These are phyloP conservation scores for Cerrena zonata DNA, from an alignment of 1,284 basidiomycete species.

Conservation along the genomic window DNA sequence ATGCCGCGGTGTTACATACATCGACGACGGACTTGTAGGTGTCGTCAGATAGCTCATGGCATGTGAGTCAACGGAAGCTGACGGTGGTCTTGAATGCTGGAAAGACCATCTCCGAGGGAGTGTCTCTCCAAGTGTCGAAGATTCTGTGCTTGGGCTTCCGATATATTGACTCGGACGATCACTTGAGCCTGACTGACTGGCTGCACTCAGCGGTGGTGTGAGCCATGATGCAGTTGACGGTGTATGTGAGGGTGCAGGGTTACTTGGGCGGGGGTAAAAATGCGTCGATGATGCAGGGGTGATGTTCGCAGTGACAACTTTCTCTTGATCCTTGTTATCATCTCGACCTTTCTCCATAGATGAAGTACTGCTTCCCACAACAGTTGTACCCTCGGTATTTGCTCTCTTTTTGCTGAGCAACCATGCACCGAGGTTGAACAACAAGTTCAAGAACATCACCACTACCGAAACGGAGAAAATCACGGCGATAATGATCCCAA, in stretches of 20 bases:
- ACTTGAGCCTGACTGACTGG: constrained; percentile 35
- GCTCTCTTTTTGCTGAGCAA: constrained; percentile 16
- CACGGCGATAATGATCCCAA: constrained; percentile 61
- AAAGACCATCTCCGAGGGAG: constrained; percentile 43
- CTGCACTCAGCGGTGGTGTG: constrained; percentile 25
- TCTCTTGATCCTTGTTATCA: constrained; percentile 24
- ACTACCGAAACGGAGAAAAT: constrained; percentile 57
- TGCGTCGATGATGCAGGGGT: constrained; percentile 19
- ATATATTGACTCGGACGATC: constrained; percentile 41
- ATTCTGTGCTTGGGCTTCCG: constrained; percentile 29
- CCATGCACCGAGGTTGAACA: constrained; percentile 40
- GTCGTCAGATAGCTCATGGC: background rate
- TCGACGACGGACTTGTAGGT: constrained; percentile 6
- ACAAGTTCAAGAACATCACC: constrained; percentile 53
- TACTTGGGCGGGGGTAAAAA: constrained; percentile 37
- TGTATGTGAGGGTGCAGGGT: constrained; percentile 50
- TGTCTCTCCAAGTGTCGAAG: constrained; percentile 34
- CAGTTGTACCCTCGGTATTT: constrained; percentile 14
- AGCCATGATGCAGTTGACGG: constrained; percentile 13
- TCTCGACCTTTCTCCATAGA: background rate
- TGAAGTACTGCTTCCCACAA: constrained; percentile 19
- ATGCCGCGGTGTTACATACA: constrained; percentile 12
- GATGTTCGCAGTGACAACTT: constrained; percentile 6
- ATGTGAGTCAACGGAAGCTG: constrained; percentile 29
- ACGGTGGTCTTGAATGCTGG: constrained; percentile 32